Conservation (phyloP, 2,329 filamentous ascomycete genomes). For the Alternaria sp. region DNA sequence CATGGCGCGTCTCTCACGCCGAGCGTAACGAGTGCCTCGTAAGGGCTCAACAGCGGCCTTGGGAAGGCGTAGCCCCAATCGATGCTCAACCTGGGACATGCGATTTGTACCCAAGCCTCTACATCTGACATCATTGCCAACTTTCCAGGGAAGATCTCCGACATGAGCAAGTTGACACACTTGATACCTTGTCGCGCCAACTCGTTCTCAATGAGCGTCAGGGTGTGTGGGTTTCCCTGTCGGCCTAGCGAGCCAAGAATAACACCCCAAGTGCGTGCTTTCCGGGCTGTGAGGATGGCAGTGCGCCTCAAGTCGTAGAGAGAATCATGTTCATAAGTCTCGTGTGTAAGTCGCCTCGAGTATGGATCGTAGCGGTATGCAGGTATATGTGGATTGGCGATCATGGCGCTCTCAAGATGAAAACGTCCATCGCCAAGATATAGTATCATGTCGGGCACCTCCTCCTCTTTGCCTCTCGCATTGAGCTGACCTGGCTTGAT, state of each 20-base stretch:
- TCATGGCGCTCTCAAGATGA: conserved; percentile 98
- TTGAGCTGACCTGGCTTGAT: conserved; percentile 45
- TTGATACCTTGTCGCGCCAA: conserved; percentile 76
- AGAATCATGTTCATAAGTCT: conserved; percentile 90
- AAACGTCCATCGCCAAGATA: conserved; percentile 94
- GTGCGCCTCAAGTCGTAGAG: conserved; percentile 82
- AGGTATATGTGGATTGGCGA: conserved; percentile 89
- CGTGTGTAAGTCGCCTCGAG: conserved; percentile 86
- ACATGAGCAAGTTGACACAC: conserved; percentile 84
- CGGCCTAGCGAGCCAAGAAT: conserved; percentile 92
- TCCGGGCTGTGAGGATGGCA: conserved; percentile 78
- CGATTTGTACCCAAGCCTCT: conserved; percentile 98
- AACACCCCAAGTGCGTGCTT: conserved; percentile 88
- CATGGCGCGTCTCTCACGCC: conserved; percentile 73
- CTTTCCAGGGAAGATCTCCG: conserved; percentile 96
- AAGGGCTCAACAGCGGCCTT: conserved; percentile 86
- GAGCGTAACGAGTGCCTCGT: conserved; percentile 92
- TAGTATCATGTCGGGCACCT: conserved; percentile 73
- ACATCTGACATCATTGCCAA: conserved; percentile 91
- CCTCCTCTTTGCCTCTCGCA: conserved; percentile 57
- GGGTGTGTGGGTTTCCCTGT: conserved; percentile 94
- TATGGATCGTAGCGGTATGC: conserved; percentile 98
- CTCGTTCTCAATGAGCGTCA: conserved; percentile 82
- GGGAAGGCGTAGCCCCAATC: conserved; percentile 99
- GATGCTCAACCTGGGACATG: conserved; percentile 94